phyloP scores from a whole-genome alignment of 805 yeast genomes.

The Myxozyma mucilagina region DNA sequence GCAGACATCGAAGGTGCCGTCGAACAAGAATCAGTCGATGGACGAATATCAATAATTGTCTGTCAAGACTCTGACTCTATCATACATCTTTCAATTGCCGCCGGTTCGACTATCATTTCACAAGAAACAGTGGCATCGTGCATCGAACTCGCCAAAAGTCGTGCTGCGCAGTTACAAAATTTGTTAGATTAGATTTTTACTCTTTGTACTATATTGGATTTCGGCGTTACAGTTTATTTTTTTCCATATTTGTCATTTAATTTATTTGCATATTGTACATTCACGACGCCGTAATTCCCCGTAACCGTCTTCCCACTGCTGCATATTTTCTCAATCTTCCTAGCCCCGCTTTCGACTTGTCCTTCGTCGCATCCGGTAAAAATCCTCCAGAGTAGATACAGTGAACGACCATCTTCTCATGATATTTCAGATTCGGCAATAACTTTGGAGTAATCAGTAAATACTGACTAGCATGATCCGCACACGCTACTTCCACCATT shows the following conservation, averaged over 20 bases:
- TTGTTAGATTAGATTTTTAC: not conserved
- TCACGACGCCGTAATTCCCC: slow-evolving; percentile 4
- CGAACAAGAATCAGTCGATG: slow-evolving; percentile 24
- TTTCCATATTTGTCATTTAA: not conserved
- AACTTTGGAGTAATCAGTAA: slow-evolving; percentile 92
- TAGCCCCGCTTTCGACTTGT: slow-evolving; percentile 1
- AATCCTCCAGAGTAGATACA: slow-evolving; percentile 65
- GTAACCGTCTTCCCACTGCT: slow-evolving; percentile 14
- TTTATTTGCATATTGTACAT: not conserved
- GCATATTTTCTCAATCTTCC: slow-evolving; percentile 25
- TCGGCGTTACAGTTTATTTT: not conserved
- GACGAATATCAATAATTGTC: slow-evolving; percentile 11
- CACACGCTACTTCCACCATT: slow-evolving; percentile 82
- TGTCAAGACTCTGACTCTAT: not conserved
- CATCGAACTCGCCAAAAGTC: slow-evolving; percentile 13
- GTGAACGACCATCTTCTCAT: slow-evolving; percentile 77
- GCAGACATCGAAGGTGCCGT: slow-evolving; percentile 30
- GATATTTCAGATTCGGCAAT: slow-evolving; percentile 72
- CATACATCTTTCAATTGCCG: slow-evolving; percentile 2
- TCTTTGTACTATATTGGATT: not conserved
- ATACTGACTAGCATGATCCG: slow-evolving; percentile 67
- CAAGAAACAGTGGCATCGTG: slow-evolving; percentile 10
- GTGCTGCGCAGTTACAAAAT: slow-evolving; percentile 20
- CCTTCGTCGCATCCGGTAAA: slow-evolving; percentile 25
- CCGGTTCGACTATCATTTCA: slow-evolving; percentile 15